These are phyloP conservation scores for Ogataea sp. DNA, from an alignment of 805 yeast species.

Conservation along the genomic window DNA sequence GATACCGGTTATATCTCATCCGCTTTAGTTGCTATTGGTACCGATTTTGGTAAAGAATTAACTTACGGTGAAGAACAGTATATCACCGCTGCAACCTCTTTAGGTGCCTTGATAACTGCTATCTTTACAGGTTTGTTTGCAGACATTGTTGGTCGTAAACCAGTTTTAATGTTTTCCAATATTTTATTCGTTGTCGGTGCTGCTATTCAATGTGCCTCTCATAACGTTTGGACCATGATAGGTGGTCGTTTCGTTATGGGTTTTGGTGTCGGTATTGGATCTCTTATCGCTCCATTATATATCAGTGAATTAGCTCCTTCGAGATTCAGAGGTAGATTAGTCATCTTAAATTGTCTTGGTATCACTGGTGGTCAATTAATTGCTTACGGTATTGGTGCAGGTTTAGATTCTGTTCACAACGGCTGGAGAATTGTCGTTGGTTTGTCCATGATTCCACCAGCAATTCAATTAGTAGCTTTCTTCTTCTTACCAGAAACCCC, in stretches of 20 bases:
- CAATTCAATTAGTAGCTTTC: conserved; percentile 66
- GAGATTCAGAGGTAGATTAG: conserved; percentile 83
- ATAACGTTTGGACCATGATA: conserved; percentile 84
- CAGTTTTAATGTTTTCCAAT: conserved; percentile 77
- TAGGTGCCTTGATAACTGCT: conserved; percentile 85
- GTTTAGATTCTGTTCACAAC: conserved; percentile 57
- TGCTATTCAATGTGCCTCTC: conserved; percentile 72
- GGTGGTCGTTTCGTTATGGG: conserved; percentile 91
- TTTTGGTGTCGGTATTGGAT: conserved; percentile 93
- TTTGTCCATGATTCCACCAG: conserved; percentile 81
- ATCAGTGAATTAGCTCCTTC: conserved; percentile 91
- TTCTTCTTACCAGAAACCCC: conserved; percentile 94
- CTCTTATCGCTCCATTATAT: conserved; percentile 89
- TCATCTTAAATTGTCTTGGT: conserved; percentile 80
- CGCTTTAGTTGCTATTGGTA: conserved; percentile 79
- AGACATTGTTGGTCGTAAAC: conserved; percentile 78
- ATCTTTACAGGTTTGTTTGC: conserved; percentile 74
- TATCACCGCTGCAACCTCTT: conserved; percentile 89
- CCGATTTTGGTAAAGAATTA: conserved; percentile 56
- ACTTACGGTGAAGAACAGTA: conserved; percentile 78
- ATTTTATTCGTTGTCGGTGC: conserved; percentile 80
- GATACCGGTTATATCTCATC: conserved; percentile 97
- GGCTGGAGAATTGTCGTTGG: conserved; percentile 97
- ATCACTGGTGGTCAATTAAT: conserved; percentile 93
- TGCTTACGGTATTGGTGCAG: conserved; percentile 93